These are phyloP conservation scores for Didymellaceae sp. DNA, from an alignment of 2,329 filamentous ascomycete genomes.

Conservation along the genomic window DNA sequence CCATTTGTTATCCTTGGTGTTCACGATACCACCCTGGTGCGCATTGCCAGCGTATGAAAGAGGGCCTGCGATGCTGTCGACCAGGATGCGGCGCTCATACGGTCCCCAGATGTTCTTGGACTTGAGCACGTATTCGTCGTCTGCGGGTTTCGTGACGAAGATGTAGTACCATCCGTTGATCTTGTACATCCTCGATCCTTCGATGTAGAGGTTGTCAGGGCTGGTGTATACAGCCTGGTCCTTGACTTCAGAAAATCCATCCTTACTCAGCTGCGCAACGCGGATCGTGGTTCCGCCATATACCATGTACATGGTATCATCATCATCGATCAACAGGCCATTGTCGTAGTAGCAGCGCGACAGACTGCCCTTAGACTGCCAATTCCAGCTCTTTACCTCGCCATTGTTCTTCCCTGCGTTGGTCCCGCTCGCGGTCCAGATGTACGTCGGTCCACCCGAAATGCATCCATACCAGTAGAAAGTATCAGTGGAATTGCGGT, in stretches of 20 bases:
- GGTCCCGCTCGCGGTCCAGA: constrained; percentile 58
- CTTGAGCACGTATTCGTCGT: constrained; percentile 58
- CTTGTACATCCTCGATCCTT: constrained; percentile 65
- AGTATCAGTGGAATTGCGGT: constrained; percentile 56
- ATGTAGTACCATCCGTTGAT: constrained; percentile 64
- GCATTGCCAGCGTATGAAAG: constrained; percentile 55
- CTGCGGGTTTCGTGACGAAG: constrained; percentile 56
- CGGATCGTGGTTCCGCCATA: constrained; percentile 59
- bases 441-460: constrained; percentile 58
- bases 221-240: constrained; percentile 54
- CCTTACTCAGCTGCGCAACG: constrained; percentile 59
- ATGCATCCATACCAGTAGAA: constrained; percentile 68
- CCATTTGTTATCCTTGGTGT: constrained; percentile 61
- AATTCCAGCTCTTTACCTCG: constrained; percentile 45
- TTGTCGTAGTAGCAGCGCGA: constrained; percentile 64
- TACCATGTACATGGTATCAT: constrained; percentile 65
- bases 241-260: constrained; percentile 56
- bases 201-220: constrained; percentile 51
- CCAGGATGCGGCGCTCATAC: constrained; percentile 56
- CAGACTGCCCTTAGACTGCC: constrained; percentile 50
- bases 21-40: constrained; percentile 64
- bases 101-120: constrained; percentile 60
- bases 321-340: constrained; percentile 64
- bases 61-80: constrained; percentile 53
- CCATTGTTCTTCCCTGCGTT: constrained; percentile 47